phyloP scores from a whole-genome alignment of 257 asterid genomes.

The Plantago major region DNA sequence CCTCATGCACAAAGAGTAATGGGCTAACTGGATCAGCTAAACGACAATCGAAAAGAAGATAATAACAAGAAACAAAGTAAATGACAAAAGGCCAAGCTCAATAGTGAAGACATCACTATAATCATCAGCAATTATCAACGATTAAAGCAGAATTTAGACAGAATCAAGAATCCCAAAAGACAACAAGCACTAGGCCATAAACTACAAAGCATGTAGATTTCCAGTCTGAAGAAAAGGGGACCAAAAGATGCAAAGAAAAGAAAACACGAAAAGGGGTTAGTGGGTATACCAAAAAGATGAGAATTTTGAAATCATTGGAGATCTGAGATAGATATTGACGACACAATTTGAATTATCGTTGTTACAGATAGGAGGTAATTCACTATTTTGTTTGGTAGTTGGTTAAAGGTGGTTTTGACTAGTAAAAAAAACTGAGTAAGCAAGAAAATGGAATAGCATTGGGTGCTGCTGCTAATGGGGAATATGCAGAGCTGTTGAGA shows the following conservation, averaged over 20 bases:
- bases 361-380: constrained; percentile 6
- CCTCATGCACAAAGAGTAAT: not conserved
- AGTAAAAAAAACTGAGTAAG: not conserved
- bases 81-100: constrained; percentile 1
- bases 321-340: constrained; percentile 36
- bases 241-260: constrained; percentile 17
- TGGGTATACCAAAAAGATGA: constrained; percentile 24
- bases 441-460: not conserved
- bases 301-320: constrained; percentile 28
- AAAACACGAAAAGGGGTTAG: constrained; percentile 6
- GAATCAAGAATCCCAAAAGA: not conserved
- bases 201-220: constrained; percentile 10
- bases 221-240: too few species aligned
- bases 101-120: not conserved
- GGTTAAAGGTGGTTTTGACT: not conserved
- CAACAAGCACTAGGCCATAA: constrained; percentile 1
- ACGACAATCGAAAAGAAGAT: not conserved
- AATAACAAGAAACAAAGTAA: not conserved
- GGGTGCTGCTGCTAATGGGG: not conserved
- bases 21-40: not conserved
- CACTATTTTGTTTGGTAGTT: not conserved
- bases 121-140: not conserved
- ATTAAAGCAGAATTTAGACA: not conserved
- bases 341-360: constrained; percentile 22
- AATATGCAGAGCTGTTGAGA: too few species aligned